Evolutionary conservation across 192 early-diverging fungal species (phyloP).

Genomic region (Backusella morwellensis): DNA sequence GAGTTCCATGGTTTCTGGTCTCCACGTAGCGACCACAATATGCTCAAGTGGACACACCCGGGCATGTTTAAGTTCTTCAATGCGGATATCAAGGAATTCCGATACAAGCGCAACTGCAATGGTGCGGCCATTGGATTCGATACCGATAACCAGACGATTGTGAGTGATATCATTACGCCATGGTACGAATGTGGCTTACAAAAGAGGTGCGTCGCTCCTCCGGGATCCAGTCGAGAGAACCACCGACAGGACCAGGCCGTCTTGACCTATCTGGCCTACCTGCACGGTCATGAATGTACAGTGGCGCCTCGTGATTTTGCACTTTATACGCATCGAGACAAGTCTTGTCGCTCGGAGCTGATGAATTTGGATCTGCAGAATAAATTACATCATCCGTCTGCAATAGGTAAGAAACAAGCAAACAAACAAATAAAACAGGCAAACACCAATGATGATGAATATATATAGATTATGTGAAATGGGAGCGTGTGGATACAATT

Average conservation of each 20-base stretch:
- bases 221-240: constrained; percentile 45
- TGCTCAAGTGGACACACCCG: constrained; percentile 44
- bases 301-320: constrained; percentile 38
- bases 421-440: not conserved
- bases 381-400: constrained; percentile 25
- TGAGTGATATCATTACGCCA: constrained; percentile 37
- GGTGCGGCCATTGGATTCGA: constrained; percentile 51
- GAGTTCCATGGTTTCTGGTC: constrained; percentile 50
- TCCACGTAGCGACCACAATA: constrained; percentile 40
- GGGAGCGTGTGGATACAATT: constrained; percentile 24
- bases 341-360: constrained; percentile 39
- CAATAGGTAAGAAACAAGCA: constrained; percentile 17
- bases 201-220: constrained; percentile 52
- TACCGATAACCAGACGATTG: constrained; percentile 33
- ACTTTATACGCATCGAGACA: constrained; percentile 48
- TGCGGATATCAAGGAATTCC: constrained; percentile 34
- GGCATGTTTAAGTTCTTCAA: constrained; percentile 47
- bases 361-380: constrained; percentile 18
- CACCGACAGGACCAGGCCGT: constrained; percentile 58
- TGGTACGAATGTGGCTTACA: constrained; percentile 46
- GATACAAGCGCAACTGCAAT: constrained; percentile 45
- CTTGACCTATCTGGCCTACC: constrained; percentile 48
- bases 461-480: constrained; percentile 22
- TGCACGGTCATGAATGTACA: constrained; percentile 29
- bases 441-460: not conserved